Conservation (phyloP, 805 yeast species). For the Sugiyamaella valdiviana region DNA sequence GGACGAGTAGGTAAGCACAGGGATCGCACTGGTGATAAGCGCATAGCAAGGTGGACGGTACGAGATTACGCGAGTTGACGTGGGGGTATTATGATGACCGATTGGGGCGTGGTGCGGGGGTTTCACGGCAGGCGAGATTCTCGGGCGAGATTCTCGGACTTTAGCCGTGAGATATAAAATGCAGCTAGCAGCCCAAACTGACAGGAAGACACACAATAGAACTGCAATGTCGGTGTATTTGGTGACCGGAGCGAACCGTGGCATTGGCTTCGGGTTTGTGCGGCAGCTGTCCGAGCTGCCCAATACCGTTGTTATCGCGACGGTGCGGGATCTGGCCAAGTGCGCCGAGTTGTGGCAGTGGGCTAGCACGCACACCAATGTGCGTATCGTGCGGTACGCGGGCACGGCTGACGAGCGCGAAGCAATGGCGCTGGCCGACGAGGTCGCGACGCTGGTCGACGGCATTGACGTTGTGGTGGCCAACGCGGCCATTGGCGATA, state of each 20-base stretch:
- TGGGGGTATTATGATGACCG: no score
- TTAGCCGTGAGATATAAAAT: no score
- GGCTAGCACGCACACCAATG: constrained; percentile 15
- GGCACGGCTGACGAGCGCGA: constrained; percentile 3
- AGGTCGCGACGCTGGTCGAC: neutral
- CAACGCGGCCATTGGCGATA: constrained; percentile 2
- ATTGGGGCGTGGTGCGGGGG: no score
- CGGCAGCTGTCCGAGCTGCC: constrained; percentile 23
- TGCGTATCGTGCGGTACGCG: constrained; percentile 25
- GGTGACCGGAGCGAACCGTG: constrained; percentile 34
- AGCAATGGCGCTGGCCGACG: neutral
- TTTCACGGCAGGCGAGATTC: no score
- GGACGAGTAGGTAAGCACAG: no score
- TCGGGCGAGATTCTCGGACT: no score
- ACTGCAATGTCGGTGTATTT: constrained; percentile 31
- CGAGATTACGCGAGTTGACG: no score
- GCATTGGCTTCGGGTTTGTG: constrained; percentile 34
- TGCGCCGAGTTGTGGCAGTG: constrained; percentile 17
- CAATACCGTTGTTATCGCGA: constrained; percentile 26
- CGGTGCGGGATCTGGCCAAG: constrained; percentile 15
- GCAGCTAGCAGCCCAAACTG: no score
- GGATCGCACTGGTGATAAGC: no score
- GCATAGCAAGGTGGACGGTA: no score
- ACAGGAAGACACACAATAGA: no score
- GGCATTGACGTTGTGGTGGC: constrained; percentile 4